These are phyloP conservation scores for Bidens hawaiensis DNA, from an alignment of 140 eudicot species.

Conservation along the genomic window DNA sequence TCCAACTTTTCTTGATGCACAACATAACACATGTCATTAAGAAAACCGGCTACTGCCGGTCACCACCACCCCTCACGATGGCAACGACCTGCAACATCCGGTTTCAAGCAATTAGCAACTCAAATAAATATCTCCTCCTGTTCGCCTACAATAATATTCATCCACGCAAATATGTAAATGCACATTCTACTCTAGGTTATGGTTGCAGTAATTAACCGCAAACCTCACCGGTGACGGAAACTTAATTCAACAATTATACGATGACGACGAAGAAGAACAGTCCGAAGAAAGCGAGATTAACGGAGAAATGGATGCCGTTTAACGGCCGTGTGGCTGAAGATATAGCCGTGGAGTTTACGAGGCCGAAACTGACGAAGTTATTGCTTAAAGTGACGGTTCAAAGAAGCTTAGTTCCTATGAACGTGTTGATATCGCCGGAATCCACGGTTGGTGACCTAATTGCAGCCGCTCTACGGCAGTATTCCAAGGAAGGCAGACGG, in stretches of 20 bases:
- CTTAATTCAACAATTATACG: no score
- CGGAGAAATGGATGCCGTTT: slow-evolving; percentile 55
- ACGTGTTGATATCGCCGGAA: slow-evolving; percentile 70
- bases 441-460: slow-evolving; percentile 66
- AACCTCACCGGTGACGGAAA: slow-evolving; percentile 37
- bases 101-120: slow-evolving; percentile 19
- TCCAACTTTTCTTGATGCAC: background rate
- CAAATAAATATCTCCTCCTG: background rate
- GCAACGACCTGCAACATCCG: slow-evolving; percentile 10
- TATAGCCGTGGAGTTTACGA: slow-evolving; percentile 19
- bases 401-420: slow-evolving; percentile 69
- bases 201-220: slow-evolving; percentile 31
- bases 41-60: slow-evolving; percentile 16
- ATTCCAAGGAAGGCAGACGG: slow-evolving; percentile 65
- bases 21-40: no score
- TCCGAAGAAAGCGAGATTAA: slow-evolving; percentile 37
- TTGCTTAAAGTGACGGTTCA: slow-evolving; percentile 69
- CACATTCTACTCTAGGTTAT: slow-evolving; percentile 33
- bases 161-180: slow-evolving; percentile 1
- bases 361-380: slow-evolving; percentile 62
- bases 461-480: slow-evolving; percentile 58
- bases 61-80: background rate
- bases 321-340: slow-evolving; percentile 43
- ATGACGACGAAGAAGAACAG: slow-evolving; percentile 52
- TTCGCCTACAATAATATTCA: no score